Evolutionary conservation across 345 rosid species (phyloP).

Genomic region (Hirschfeldia incana): DNA sequence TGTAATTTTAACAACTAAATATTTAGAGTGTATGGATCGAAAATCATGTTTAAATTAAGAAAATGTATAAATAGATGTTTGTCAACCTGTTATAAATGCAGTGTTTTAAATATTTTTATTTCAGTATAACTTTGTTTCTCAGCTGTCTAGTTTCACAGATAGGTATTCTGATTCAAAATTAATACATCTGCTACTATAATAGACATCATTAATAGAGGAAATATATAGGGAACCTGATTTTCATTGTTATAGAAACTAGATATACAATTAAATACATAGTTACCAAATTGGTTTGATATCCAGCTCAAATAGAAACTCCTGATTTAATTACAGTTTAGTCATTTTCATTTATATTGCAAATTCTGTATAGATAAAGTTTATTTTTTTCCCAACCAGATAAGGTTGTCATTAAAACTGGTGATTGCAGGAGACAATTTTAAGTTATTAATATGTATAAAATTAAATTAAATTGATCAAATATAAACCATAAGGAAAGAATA

Average conservation of each 20-base stretch:
- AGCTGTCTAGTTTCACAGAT: not conserved
- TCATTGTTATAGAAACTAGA: not conserved
- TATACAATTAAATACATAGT: not conserved
- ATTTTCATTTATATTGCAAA: not conserved
- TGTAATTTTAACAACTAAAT: conserved; percentile 18
- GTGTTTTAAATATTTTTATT: conserved; percentile 12
- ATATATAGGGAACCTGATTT: not conserved
- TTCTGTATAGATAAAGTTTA: not conserved
- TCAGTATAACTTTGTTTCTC: not conserved
- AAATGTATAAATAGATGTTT: conserved; percentile 21
- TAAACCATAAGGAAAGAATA: no score
- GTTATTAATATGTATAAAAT: no score
- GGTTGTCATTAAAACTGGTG: not conserved
- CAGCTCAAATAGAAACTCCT: not conserved
- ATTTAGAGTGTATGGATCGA: not conserved
- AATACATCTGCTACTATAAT: not conserved
- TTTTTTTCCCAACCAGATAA: not conserved
- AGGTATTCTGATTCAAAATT: not conserved
- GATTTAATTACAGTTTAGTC: not conserved
- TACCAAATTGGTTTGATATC: not conserved
- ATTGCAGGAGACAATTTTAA: not conserved
- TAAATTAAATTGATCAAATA: no score
- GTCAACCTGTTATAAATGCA: conserved; percentile 23
- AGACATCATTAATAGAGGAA: not conserved
- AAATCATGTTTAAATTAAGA: not conserved